phyloP scores from a whole-genome alignment of 495 filamentous ascomycete genomes.

The Coniosporium apollinis region DNA sequence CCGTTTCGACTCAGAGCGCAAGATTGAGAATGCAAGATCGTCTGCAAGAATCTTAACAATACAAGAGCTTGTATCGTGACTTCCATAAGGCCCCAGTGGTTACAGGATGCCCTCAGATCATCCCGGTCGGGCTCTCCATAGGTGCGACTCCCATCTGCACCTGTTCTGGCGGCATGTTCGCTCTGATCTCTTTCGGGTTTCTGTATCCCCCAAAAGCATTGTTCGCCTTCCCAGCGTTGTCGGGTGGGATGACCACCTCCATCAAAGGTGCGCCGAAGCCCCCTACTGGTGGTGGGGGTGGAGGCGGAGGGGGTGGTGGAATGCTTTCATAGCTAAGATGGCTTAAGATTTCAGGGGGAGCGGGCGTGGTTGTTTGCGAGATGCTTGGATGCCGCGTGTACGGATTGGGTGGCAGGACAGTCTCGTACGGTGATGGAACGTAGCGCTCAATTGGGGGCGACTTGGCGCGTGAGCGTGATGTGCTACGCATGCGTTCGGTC shows the following conservation, averaged over 20 bases:
- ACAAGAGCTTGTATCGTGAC: no score
- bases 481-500: constrained; percentile 23
- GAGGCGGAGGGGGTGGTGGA: constrained; percentile 11
- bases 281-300: constrained; percentile 1
- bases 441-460: constrained; percentile 15
- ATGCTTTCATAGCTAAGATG: not conserved
- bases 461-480: constrained; percentile 20
- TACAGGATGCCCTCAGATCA: no score
- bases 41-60: no score
- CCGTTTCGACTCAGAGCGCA: no score
- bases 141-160: constrained; percentile 19
- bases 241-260: not conserved
- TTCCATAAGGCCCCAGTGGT: no score
- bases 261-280: not conserved
- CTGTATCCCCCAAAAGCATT: constrained; percentile 16
- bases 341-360: constrained; percentile 2
- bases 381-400: constrained; percentile 11
- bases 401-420: constrained; percentile 16
- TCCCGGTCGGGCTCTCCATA: no score
- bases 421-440: constrained; percentile 20
- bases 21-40: no score
- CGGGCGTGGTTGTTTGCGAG: constrained; percentile 11
- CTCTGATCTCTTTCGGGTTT: constrained; percentile 26
- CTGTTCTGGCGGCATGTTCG: constrained; percentile 25
- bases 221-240: not conserved